Percentiles rank a stretch among this genome's conserved stretches.
Conservation (phyloP, 805 yeast species). For the Ogataea zsoltii region DNA sequence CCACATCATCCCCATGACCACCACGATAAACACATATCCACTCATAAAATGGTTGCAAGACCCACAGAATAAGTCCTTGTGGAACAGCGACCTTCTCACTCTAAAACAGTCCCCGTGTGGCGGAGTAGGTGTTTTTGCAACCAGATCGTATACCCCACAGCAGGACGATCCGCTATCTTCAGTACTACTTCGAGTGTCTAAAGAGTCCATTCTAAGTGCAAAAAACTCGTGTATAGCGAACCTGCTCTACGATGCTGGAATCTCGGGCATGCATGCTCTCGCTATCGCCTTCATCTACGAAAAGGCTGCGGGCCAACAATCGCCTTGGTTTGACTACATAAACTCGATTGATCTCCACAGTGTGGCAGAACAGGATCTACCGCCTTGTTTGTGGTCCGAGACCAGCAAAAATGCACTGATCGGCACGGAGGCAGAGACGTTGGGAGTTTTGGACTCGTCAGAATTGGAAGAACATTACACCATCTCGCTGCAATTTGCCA, state of each 20-base stretch:
- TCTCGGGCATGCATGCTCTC: constrained; percentile 67
- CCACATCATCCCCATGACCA: constrained; percentile 26
- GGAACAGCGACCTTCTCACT: constrained; percentile 49
- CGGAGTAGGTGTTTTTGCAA: constrained; percentile 76
- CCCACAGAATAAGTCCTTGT: constrained; percentile 47
- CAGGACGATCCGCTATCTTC: constrained; percentile 29
- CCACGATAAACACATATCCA: constrained; percentile 29
- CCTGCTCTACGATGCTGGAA: constrained; percentile 56
- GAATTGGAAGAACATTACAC: constrained; percentile 44
- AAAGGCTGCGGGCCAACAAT: constrained; percentile 48
- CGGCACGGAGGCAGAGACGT: constrained; percentile 62
- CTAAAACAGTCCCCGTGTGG: constrained; percentile 52
- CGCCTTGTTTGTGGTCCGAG: constrained; percentile 68
- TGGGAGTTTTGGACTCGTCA: constrained; percentile 56
- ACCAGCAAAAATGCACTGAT: constrained; percentile 45
- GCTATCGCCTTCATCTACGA: constrained; percentile 76
- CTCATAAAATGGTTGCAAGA: constrained; percentile 54
- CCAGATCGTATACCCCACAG: constrained; percentile 36
- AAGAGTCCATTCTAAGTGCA: constrained; percentile 55
- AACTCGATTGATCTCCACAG: constrained; percentile 44
- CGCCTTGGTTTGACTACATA: constrained; percentile 83
- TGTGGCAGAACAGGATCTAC: constrained; percentile 37
- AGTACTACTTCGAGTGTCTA: constrained; percentile 60
- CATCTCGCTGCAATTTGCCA: constrained; percentile 45
- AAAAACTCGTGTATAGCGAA: constrained; percentile 66